A percentile compares a stretch with the other conserved stretches of the same genome.
Conservation (phyloP, 2,329 filamentous ascomycete genomes). For the Pyrenophora tritici-repentis region DNA sequence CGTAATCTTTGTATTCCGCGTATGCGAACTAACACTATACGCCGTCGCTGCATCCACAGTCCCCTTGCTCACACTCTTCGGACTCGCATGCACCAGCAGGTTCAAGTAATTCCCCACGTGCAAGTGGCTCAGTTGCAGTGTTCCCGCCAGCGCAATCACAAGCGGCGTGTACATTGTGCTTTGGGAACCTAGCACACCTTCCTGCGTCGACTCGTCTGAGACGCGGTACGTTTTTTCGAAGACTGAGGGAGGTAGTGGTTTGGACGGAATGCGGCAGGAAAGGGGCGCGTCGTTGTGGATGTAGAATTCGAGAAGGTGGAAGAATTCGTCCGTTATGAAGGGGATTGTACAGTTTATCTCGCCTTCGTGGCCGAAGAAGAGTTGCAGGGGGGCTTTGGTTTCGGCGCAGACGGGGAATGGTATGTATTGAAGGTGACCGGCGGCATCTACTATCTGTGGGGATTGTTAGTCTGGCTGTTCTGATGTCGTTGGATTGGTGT, state of each 20-base stretch:
- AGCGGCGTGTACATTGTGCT: conserved; percentile 70
- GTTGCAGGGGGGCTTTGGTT: conserved; percentile 78
- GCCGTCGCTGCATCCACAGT: conserved; percentile 86
- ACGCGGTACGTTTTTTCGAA: conserved; percentile 38
- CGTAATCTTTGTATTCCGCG: conserved; percentile 68
- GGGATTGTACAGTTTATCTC: conserved; percentile 85
- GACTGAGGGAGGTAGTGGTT: conserved; percentile 61
- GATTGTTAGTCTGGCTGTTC: not conserved
- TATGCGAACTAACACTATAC: conserved; percentile 74
- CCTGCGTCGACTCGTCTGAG: conserved; percentile 47
- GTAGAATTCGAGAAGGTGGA: conserved; percentile 93
- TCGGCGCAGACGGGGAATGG: conserved; percentile 92
- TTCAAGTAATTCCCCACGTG: conserved; percentile 91
- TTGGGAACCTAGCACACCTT: conserved; percentile 43
- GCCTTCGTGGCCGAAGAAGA: conserved; percentile 80
- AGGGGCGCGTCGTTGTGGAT: conserved; percentile 95
- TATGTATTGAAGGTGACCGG: conserved; percentile 86
- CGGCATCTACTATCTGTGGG: conserved; percentile 68
- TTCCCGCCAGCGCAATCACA: conserved; percentile 86
- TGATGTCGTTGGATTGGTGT: not conserved
- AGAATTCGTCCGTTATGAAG: conserved; percentile 77
- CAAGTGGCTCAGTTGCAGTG: conserved; percentile 80
- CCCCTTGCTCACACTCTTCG: conserved; percentile 60
- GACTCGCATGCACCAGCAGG: conserved; percentile 76
- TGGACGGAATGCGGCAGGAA: conserved; percentile 84